Evolutionary conservation across 805 yeast species (phyloP).

Genomic region (Monosporozyma solicola): DNA sequence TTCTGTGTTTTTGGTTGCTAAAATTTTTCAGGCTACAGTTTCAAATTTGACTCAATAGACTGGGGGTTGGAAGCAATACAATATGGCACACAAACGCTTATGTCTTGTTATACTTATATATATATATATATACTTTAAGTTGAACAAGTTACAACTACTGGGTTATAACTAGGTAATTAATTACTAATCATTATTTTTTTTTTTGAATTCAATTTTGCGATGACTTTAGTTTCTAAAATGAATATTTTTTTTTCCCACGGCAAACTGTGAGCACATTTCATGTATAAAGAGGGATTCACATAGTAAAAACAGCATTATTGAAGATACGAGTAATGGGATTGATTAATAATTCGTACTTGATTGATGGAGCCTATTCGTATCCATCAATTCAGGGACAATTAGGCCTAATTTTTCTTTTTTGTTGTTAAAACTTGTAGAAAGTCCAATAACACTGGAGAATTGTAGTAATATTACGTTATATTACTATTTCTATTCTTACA

Average conservation of each 20-base stretch:
- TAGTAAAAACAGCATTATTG: neutral
- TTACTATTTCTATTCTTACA: slow-evolving; percentile 8
- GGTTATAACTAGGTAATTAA: neutral
- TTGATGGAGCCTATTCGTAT: neutral
- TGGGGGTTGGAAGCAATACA: neutral
- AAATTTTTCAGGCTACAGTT: neutral
- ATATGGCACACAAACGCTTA: neutral
- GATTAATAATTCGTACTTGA: neutral
- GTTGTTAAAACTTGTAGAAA: too few relatives aligned
- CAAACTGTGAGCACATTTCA: neutral
- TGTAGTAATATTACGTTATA: neutral
- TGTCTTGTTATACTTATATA: neutral
- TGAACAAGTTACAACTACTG: neutral
- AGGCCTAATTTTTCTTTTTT: neutral
- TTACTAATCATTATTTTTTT: neutral
- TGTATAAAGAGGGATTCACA: neutral
- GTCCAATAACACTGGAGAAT: neutral
- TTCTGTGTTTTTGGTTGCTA: neutral
- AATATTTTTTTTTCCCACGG: neutral
- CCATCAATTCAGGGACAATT: neutral
- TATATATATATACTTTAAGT: neutral
- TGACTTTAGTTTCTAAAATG: neutral
- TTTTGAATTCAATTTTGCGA: neutral
- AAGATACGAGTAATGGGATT: neutral
- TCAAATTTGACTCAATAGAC: neutral